Percentiles rank a stretch among this genome's conserved stretches.
Evolutionary conservation across 495 filamentous ascomycete species (phyloP).

Genomic region (Letharia columbiana): DNA sequence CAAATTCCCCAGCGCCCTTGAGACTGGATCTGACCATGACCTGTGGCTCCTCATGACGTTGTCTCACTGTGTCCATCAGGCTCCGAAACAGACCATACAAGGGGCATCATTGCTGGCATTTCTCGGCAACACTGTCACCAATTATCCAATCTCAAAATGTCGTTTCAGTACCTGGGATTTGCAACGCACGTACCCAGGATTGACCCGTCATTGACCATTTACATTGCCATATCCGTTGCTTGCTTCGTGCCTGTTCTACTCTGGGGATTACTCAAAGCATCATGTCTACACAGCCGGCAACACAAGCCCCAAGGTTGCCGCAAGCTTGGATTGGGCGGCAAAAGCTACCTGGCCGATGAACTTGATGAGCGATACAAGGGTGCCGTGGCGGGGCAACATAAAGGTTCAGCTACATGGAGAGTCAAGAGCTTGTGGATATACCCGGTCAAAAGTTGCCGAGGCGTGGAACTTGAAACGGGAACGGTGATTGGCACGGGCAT

Average conservation of each 20-base stretch:
- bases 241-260: slow-evolving; percentile 16
- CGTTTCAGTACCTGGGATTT: neutral
- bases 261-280: neutral
- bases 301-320: slow-evolving; percentile 21
- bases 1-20: neutral
- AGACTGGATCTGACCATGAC: neutral
- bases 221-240: slow-evolving; percentile 2
- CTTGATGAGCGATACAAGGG: slow-evolving; percentile 25
- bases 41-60: neutral
- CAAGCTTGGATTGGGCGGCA: slow-evolving; percentile 36
- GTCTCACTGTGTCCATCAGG: neutral
- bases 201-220: neutral
- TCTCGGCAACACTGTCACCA: neutral
- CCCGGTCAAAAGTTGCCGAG: slow-evolving; percentile 79
- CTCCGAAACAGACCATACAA: neutral
- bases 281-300: neutral
- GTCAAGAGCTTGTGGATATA: slow-evolving; percentile 81
- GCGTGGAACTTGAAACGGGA: slow-evolving; percentile 61
- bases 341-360: slow-evolving; percentile 33
- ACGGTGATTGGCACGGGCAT: slow-evolving; percentile 65
- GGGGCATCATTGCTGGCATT: neutral
- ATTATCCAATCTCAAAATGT: neutral
- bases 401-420: slow-evolving; percentile 33
- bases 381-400: slow-evolving; percentile 2
- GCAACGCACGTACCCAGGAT: neutral